phyloP scores from a whole-genome alignment of 164 flowering plant genomes.

The Hamamelis virginiana region DNA sequence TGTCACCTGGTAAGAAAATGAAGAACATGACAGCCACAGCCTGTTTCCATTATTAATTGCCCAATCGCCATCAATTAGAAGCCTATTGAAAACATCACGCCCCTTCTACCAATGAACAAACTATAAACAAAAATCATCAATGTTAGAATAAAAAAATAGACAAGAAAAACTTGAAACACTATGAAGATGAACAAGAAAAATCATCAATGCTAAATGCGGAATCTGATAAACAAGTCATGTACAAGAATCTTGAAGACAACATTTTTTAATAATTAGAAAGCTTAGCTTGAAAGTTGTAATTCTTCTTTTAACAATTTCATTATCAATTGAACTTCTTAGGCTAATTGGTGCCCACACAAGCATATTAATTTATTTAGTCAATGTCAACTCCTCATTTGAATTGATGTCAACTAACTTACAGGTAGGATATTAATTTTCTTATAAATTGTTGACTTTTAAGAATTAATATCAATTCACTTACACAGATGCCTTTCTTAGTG shows the following conservation, averaged over 20 bases:
- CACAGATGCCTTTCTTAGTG: too few species aligned
- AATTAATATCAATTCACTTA: too few species aligned
- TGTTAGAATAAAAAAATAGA: constrained; percentile 11
- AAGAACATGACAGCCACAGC: constrained; percentile 96
- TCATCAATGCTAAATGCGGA: neutral
- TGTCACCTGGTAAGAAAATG: constrained; percentile 89
- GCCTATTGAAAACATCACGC: constrained; percentile 90
- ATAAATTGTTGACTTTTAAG: too few species aligned
- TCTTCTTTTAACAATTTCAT: too few species aligned
- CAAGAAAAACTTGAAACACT: neutral
- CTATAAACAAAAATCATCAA: constrained; percentile 34
- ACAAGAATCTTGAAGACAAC: neutral
- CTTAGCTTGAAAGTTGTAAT: too few species aligned
- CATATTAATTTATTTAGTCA: too few species aligned
- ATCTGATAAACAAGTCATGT: neutral
- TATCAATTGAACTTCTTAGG: too few species aligned
- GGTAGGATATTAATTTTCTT: too few species aligned
- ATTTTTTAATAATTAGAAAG: too few species aligned
- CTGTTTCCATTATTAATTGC: constrained; percentile 94
- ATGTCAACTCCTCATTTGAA: too few species aligned
- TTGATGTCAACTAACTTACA: too few species aligned
- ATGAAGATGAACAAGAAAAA: constrained; percentile 6
- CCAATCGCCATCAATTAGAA: constrained; percentile 96
- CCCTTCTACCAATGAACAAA: constrained; percentile 97
- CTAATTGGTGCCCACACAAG: too few species aligned